Conservation (phyloP, 2,329 filamentous ascomycete genomes). For the Neopestalotiopsis sp. region DNA sequence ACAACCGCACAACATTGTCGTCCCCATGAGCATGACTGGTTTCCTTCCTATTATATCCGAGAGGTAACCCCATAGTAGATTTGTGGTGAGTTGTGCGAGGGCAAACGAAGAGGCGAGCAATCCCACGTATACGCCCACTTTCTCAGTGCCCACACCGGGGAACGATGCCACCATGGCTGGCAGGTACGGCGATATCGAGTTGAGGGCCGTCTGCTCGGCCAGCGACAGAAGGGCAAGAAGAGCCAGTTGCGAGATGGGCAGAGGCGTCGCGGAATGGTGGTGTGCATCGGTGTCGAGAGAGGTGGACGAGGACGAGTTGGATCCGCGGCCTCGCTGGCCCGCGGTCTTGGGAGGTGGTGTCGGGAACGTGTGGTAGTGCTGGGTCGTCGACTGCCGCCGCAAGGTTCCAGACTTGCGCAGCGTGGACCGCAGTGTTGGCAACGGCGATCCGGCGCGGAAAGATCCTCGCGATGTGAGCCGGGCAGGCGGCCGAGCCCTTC, state of each 20-base stretch:
- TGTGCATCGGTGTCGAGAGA: conserved; percentile 37
- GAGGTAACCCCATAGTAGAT: conserved; percentile 88
- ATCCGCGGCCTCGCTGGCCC: conserved; percentile 44
- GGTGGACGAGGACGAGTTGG: conserved; percentile 33
- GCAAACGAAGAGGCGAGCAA: conserved; percentile 91
- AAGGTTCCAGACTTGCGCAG: conserved; percentile 21
- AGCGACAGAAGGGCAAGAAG: conserved; percentile 88
- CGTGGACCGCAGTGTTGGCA: conserved; percentile 28
- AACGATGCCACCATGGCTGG: conserved; percentile 91
- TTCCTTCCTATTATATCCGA: conserved; percentile 82
- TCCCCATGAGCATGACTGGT: conserved; percentile 81
- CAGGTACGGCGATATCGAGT: conserved; percentile 94
- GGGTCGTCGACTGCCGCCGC: conserved; percentile 42
- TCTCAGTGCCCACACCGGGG: conserved; percentile 72
- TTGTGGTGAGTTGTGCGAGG: conserved; percentile 88
- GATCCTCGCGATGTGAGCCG: conserved; percentile 33
- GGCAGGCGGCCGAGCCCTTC: conserved; percentile 18
- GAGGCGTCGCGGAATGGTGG: conserved; percentile 68
- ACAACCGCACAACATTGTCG: conserved; percentile 78
- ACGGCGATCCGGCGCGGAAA: conserved; percentile 38
- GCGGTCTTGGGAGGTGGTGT: conserved; percentile 73
- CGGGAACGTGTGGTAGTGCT: conserved; percentile 83
- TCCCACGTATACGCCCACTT: conserved; percentile 88
- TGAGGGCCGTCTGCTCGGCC: conserved; percentile 93
- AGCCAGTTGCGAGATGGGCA: conserved; percentile 82